A percentile compares a stretch with the other conserved stretches of the same genome.
Evolutionary conservation across 441 rosid species (phyloP).

Genomic region (Geranium incanum): DNA sequence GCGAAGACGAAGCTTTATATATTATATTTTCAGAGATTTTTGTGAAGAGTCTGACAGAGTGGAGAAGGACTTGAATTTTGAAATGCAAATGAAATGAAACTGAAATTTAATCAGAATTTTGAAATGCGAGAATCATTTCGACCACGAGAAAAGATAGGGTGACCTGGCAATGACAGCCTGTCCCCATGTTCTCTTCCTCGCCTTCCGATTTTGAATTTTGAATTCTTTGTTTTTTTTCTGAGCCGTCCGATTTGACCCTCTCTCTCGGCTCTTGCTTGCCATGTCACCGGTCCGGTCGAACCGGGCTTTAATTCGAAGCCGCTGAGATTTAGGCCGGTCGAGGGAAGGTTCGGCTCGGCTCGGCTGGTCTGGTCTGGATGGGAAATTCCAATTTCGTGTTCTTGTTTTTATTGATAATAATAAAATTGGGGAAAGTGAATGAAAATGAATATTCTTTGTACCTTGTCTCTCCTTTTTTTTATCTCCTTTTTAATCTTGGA

Average conservation of each 20-base stretch:
- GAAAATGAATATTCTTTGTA: too few species aligned
- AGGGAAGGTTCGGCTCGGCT: neutral
- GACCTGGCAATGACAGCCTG: constrained; percentile 9
- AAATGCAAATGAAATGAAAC: constrained; percentile 8
- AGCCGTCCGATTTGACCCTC: neutral
- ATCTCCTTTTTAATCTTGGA: too few species aligned
- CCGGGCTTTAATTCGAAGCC: neutral
- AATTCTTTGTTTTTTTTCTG: neutral
- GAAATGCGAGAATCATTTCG: constrained; percentile 1
- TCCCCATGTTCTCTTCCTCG: constrained; percentile 11
- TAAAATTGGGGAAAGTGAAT: too few species aligned
- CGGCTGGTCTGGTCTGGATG: neutral
- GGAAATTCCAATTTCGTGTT: too few species aligned
- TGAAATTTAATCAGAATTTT: neutral
- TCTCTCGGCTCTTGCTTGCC: neutral
- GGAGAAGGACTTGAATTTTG: neutral
- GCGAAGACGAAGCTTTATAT: neutral
- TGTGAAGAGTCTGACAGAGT: too few species aligned
- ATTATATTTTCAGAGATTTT: too few species aligned
- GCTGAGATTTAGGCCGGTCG: neutral
- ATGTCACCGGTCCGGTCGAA: too few species aligned
- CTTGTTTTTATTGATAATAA: too few species aligned
- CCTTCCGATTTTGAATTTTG: neutral
- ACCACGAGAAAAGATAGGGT: constrained; percentile 12
- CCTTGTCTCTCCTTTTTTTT: too few species aligned